Conservation (phyloP, 441 rosid genomes). For the Codiaeum variegatum region DNA sequence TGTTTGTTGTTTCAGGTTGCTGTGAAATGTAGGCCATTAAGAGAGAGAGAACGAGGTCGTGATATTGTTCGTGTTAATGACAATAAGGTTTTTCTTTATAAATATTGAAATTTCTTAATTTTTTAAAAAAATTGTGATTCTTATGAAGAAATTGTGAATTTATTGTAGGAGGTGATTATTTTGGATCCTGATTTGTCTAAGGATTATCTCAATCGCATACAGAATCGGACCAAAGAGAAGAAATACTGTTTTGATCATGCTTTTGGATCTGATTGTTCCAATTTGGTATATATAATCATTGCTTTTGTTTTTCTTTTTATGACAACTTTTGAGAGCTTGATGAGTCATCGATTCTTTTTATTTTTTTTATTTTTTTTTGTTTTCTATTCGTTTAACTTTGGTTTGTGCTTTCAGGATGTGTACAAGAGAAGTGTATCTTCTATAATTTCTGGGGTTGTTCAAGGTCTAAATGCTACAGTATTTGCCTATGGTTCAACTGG, state of each 20-base stretch:
- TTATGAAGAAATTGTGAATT: background rate
- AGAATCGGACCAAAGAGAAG: constrained; percentile 80
- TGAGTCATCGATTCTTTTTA: background rate
- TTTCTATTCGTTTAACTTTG: background rate
- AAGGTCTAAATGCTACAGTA: constrained; percentile 85
- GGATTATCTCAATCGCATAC: constrained; percentile 77
- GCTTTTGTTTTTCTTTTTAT: background rate
- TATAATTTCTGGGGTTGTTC: constrained; percentile 68
- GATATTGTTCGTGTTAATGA: constrained; percentile 69
- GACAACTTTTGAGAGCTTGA: too few relatives aligned
- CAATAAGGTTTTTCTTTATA: constrained; percentile 36
- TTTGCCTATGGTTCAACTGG: constrained; percentile 95
- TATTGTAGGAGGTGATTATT: constrained; percentile 67
- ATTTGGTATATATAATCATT: constrained; percentile 40
- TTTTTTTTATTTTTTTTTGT: background rate
- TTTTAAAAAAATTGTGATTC: background rate
- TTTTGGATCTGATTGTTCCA: constrained; percentile 63
- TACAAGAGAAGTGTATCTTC: constrained; percentile 58
- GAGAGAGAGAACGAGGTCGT: constrained; percentile 59
- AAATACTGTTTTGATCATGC: constrained; percentile 75
- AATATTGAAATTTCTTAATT: background rate
- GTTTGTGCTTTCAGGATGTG: constrained; percentile 46
- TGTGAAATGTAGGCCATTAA: constrained; percentile 74
- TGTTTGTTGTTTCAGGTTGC: constrained; percentile 51
- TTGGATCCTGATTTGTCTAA: constrained; percentile 78